Evolutionary conservation across 192 early-diverging fungal species (phyloP), one percentile per base, ranked within the genome.

Genomic region (Entophlyctis helioformis): DNA sequence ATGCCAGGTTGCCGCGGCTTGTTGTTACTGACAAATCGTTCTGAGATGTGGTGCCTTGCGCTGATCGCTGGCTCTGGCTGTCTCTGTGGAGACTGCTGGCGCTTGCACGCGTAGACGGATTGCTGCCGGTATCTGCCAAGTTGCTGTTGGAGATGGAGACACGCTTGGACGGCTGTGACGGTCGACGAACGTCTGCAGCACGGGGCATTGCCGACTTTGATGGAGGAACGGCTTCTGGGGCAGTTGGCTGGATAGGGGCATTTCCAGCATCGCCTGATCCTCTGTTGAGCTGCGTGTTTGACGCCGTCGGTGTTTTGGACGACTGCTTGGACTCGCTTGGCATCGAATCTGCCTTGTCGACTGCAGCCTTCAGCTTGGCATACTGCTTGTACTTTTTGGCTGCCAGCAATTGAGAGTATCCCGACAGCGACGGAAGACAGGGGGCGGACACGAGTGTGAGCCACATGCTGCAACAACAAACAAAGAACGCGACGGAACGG

Each of bases 311-410:
- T 37, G 5, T 10, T 20, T 29, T 6, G 51, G 35, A 29, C 9
- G n/a, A 28, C 24, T 26, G 3, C 8, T 10, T 15, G 15, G 4
- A 15, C 36, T 3, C 12, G 36, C 2, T 19, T 37, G 36, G 2
- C 36, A 15, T 4, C 33, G 8, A 15, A 15, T 15, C 36, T 37
- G 36, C 27, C 5, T 37, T 28, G 13, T 55, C 60, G 21, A 38
- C 39, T 24, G 50, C 37, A 12, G 50, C 26, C 54, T 75, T 72
- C 18, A 78, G 52, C 56, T 69, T 74, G 16, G 64, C 57, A 44
- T 78, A 78, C 2, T 46, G 13, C 45, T 78, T 78, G 62, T 70
- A 76, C 23, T 54, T 32, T 32, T 50, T 44, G 13, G 65, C 67
- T 70, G 52, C 12, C 12, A 24, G 8, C 27, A 13, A 21, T 18